Base-by-base conservation (phyloP, 2,329 filamentous ascomycete species). In the Diplocarpon mali region DNA sequence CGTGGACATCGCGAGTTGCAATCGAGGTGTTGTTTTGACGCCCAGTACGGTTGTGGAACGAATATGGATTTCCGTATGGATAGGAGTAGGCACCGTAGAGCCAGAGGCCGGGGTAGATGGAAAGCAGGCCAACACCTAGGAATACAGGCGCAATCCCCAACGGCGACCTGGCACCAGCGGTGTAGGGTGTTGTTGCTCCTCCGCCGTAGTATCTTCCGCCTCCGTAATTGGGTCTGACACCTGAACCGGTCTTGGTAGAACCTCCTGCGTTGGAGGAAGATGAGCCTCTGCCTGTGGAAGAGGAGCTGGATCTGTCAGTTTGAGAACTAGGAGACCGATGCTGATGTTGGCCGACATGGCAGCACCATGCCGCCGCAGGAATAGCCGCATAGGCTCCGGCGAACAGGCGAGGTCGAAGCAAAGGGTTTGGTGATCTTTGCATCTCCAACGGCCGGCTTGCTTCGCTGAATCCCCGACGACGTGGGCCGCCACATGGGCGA, bases 141-240 rank as follows among this genome's bases (percentile, higher is more conserved):
- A 78, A 62, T 13, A 76, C 69, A 0, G 67, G 64, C 24, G 76
- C 61, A 31, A 83, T 70, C 3, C 72, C 70, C 3, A 68, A 62
- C 1, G 69, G 71, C 1, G 69, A 69, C 11, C 45, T 47, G 0
- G 32, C n/a, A 6, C 80, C 81, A 2, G 82, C 53, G 2, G 55
- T 49, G 63, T 84, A 90, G 2, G 85, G 82, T 0, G 60, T 58
- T 2, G 66, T 48, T 0, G 78, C 72, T 39, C 85, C 85, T 39
- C 82, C 82, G 31, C 74, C 73, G 57, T 87, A 88, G 62, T 72
- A 84, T 41, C 60, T 56, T 7, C 80, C 79, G 31, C 78, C 76
- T 36, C 77, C 80, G 56, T 73, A 86, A 1, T 57, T 49, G 3
- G 76, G 77, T 13, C 66, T 55, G 1, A 72, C 64, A 13, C 82